These are phyloP conservation scores for Amniculicola lignicola DNA, from an alignment of 495 filamentous ascomycete species.

Conservation along the genomic window DNA sequence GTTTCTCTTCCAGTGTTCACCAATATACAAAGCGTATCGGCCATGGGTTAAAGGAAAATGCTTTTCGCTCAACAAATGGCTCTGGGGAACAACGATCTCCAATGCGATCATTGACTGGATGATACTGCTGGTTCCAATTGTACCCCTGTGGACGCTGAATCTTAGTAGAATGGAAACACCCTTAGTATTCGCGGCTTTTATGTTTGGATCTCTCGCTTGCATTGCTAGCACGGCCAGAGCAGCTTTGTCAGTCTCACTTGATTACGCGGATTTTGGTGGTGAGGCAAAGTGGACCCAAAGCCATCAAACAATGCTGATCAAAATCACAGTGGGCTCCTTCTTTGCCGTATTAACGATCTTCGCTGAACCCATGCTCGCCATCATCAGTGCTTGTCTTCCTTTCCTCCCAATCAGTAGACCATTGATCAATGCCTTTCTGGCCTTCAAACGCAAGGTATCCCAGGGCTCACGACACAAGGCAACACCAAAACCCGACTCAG, in stretches of 20 bases:
- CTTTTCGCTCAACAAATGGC: neutral
- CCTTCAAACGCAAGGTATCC: no score
- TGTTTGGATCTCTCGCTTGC: neutral
- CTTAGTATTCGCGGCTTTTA: neutral
- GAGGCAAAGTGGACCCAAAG: no score
- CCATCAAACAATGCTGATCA: neutral
- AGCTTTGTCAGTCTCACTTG: no score
- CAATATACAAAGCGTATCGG: neutral
- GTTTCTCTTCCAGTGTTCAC: neutral
- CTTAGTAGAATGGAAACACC: neutral
- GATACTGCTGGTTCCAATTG: neutral
- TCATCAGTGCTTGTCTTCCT: constrained; percentile 4
- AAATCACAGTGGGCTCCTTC: neutral
- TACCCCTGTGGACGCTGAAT: neutral
- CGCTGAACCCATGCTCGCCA: constrained; percentile 1
- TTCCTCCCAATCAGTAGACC: no score
- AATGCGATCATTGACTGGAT: constrained; percentile 11
- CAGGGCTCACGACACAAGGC: no score
- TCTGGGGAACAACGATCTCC: neutral
- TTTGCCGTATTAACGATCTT: neutral
- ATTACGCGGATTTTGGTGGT: no score
- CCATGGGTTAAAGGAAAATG: constrained; percentile 1
- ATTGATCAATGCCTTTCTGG: no score
- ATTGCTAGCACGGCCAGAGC: neutral
- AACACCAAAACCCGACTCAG: no score